These are phyloP conservation scores for Candida nonsorbophila DNA, from an alignment of 805 yeast species.

Conservation along the genomic window DNA sequence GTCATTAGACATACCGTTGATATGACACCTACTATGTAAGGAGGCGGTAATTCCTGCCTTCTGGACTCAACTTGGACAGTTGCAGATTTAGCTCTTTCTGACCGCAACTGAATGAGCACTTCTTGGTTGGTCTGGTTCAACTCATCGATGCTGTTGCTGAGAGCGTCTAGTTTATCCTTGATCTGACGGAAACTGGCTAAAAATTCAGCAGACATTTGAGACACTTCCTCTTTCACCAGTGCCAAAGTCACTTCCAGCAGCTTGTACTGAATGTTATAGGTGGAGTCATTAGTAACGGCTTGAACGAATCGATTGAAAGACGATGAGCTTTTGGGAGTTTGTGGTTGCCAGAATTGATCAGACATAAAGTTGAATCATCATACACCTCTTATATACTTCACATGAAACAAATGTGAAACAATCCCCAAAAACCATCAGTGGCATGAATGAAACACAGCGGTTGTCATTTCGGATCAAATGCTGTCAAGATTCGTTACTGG, in stretches of 20 bases:
- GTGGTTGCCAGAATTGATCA: neutral
- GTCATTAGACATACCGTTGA: too few species aligned
- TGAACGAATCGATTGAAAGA: slow-evolving; percentile 1
- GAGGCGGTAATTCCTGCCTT: too few species aligned
- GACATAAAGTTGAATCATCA: neutral
- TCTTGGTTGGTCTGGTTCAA: slow-evolving; percentile 1
- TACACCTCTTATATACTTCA: neutral
- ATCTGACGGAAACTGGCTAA: neutral
- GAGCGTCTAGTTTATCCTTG: slow-evolving; percentile 4
- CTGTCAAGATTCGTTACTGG: neutral
- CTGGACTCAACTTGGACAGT: too few species aligned
- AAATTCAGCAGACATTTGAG: neutral
- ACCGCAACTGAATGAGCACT: too few species aligned
- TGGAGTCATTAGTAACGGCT: neutral
- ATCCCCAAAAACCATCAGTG: neutral
- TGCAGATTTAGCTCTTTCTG: too few species aligned
- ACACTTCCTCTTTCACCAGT: neutral
- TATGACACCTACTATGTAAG: too few species aligned
- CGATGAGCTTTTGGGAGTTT: neutral
- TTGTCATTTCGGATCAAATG: neutral
- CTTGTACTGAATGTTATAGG: neutral
- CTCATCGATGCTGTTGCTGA: slow-evolving; percentile 2
- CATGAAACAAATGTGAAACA: neutral
- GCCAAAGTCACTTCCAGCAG: neutral
- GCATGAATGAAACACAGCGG: neutral